Base-by-base conservation (phyloP, 805 yeast genomes). In the Metschnikowia cerradonensis region DNA sequence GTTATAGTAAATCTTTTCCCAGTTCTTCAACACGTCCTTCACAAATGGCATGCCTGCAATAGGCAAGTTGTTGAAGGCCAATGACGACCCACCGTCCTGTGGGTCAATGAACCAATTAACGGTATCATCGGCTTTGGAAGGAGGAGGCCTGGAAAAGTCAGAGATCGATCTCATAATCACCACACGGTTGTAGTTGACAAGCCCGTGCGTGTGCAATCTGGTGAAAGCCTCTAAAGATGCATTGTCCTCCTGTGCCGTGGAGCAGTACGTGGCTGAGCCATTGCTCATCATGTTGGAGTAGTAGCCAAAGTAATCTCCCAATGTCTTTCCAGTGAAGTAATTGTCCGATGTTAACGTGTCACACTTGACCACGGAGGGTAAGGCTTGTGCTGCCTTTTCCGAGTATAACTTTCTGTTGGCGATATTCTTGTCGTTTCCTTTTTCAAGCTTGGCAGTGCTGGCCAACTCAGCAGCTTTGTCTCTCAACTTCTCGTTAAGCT, bases 201-300 rank as follows among this genome's bases (percentile, higher is more conserved):
- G 70, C 8, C 83, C 85, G 56, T 70, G 71, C 52, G 68, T 70
- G 53, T 78, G 79, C 60, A 77, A 74, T 70, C 88, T 77, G 43
- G 80, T 58, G 50, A 83, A 65, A 7, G 81, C 80, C 63, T 82
- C 86, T 60, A 83, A 74, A 14, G 83, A 71, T 15, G 88, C 88
- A 61, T 81, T 79, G 62, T 83, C 88, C 65, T 83, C 88, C 65
- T 82, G 86, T 49, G 84, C 85, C 41, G 86, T 77, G 40, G 82
- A 62, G 64, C 86, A 80, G 70, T 81, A 83, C 13, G 66, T 67
- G 26, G 80, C 86, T 36, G 83, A 73, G 49, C 82, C 83, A 60
- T 83, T 83, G 56, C 86, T 77, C 62, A 82, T 64, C 54, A 81
- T 56, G 14, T 57, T 53, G 34, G 84, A 73, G 60, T 69, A 77